A percentile compares a stretch with the other conserved stretches of the same genome.
These are phyloP conservation scores for Fusarium musae DNA, from an alignment of 2,329 filamentous ascomycete genomes.

Conservation along the genomic window DNA sequence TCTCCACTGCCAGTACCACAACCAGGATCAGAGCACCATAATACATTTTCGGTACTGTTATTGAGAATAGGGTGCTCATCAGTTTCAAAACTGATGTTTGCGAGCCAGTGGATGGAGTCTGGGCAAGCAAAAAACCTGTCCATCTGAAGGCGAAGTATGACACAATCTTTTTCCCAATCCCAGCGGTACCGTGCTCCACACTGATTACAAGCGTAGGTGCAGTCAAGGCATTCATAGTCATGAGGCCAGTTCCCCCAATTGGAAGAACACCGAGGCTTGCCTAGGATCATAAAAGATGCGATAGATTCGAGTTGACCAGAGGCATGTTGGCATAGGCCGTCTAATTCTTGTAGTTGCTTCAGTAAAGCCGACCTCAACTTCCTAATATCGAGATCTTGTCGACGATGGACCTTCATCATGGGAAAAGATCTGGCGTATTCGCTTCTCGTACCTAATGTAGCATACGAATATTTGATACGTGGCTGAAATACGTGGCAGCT, in stretches of 20 bases:
- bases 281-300: not conserved
- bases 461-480: accelerated
- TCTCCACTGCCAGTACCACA: conserved; percentile 2
- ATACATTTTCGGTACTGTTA: not conserved
- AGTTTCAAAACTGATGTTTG: not conserved
- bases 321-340: not conserved
- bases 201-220: not conserved
- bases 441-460: accelerated
- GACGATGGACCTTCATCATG: accelerated
- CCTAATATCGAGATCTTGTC: not conserved
- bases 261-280: not conserved
- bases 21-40: conserved; percentile 6
- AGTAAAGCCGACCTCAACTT: not conserved
- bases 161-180: not conserved
- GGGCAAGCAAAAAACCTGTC: not conserved
- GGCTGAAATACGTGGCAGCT: accelerated
- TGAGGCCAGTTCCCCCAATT: accelerated
- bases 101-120: not conserved
- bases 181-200: conserved; percentile 4
- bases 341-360: not conserved
- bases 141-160: too few relatives aligned
- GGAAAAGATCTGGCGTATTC: not conserved
- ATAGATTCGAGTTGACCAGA: not conserved
- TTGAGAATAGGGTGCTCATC: not conserved
- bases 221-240: not conserved